phyloP scores from a whole-genome alignment of 176 grass and related monocot genomes.

The Dactylis glomerata region DNA sequence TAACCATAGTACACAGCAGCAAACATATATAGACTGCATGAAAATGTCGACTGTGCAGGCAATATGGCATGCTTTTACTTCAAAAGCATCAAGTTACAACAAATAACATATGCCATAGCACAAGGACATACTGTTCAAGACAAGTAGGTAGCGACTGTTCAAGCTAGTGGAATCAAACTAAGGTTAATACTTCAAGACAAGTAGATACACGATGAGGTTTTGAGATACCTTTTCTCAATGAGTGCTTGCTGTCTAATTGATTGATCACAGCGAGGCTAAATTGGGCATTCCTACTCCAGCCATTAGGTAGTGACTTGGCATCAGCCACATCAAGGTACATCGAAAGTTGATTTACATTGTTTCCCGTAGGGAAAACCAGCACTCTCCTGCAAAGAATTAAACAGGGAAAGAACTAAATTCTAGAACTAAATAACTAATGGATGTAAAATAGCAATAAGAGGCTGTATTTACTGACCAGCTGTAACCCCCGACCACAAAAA shows the following conservation, averaged over 20 bases:
- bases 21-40: background rate
- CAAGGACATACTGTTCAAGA: slow-evolving; percentile 1
- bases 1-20: background rate
- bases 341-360: slow-evolving; percentile 53
- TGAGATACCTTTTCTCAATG: slow-evolving; percentile 65
- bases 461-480: slow-evolving; percentile 48
- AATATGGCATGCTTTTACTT: background rate
- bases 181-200: background rate
- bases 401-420: slow-evolving; percentile 12
- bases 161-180: slow-evolving; percentile 14
- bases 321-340: slow-evolving; percentile 80
- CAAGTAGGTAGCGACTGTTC: too few relatives aligned
- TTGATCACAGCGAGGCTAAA: slow-evolving; percentile 69
- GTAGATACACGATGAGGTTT: background rate
- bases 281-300: slow-evolving; percentile 67
- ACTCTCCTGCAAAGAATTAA: slow-evolving; percentile 53
- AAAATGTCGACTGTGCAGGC: background rate
- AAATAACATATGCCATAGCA: background rate
- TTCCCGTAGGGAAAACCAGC: slow-evolving; percentile 64
- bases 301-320: slow-evolving; percentile 38
- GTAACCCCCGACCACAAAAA: slow-evolving; percentile 52
- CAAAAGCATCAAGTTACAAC: background rate
- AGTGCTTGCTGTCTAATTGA: slow-evolving; percentile 49
- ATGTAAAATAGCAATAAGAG: background rate
- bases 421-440: background rate